Percentiles rank a stretch among this genome's conserved stretches.
Evolutionary conservation across 106 monocot genomes (phyloP).

Genomic region (Xerophyta viscosa): DNA sequence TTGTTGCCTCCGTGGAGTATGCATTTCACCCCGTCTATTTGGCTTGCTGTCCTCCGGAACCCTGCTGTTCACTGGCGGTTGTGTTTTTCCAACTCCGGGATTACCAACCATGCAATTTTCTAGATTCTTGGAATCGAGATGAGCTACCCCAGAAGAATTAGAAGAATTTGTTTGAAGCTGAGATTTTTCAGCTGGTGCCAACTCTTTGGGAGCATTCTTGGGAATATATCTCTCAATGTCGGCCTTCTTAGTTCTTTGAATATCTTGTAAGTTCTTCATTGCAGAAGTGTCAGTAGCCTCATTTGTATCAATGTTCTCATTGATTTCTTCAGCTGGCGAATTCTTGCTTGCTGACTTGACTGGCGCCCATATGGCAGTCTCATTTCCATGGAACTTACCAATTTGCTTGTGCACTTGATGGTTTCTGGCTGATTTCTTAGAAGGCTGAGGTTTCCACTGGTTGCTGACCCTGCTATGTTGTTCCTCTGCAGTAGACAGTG

Average conservation of each 20-base stretch:
- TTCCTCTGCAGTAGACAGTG: conserved; percentile 9
- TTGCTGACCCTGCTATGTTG: conserved; percentile 14
- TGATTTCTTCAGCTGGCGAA: conserved; percentile 28
- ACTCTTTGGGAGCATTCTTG: conserved; percentile 60
- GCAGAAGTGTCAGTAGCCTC: conserved; percentile 9
- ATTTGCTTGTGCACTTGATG: conserved; percentile 25
- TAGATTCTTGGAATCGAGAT: conserved; percentile 1
- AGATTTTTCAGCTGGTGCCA: conserved; percentile 18
- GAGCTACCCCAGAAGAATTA: conserved; percentile 8
- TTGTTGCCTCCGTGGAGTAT: conserved; percentile 63
- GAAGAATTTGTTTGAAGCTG: conserved; percentile 3
- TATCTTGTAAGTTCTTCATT: conserved; percentile 23
- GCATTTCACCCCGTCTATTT: conserved; percentile 32
- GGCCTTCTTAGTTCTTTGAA: conserved; percentile 62
- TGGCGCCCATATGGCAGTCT: conserved; percentile 80
- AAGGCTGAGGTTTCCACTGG: conserved; percentile 48
- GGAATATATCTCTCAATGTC: conserved; percentile 97
- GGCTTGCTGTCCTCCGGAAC: conserved; percentile 29
- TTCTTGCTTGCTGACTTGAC: conserved; percentile 44
- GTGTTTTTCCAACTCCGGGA: conserved; percentile 13
- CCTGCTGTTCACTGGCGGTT: conserved; percentile 14
- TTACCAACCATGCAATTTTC: conserved; percentile 7
- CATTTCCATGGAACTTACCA: conserved; percentile 53
- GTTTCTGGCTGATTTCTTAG: conserved; percentile 43
- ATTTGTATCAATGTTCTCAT: not conserved